Evolutionary conservation across 73 alveolate species (phyloP).

Genomic region (Blepharisma stoltei): DNA sequence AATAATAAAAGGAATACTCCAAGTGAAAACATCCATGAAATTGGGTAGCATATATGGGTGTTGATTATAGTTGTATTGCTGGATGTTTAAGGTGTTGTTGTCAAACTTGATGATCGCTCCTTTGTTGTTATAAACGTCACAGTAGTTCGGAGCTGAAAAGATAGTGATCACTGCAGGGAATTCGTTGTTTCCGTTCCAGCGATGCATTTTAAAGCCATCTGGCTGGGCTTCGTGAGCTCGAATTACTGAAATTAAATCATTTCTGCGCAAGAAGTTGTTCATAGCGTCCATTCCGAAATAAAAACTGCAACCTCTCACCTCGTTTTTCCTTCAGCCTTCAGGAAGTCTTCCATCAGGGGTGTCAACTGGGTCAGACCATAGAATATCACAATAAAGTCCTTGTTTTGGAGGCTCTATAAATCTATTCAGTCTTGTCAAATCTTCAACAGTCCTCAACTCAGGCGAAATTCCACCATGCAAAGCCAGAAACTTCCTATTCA

Average conservation of each 20-base stretch:
- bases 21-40: constrained; percentile 70
- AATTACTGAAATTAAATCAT: constrained; percentile 47
- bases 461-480: constrained; percentile 94
- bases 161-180: constrained; percentile 78
- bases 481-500: constrained; percentile 68
- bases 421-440: constrained; percentile 54
- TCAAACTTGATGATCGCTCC: constrained; percentile 74
- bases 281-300: constrained; percentile 69
- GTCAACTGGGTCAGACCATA: constrained; percentile 79
- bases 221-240: constrained; percentile 91
- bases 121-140: constrained; percentile 76
- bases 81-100: constrained; percentile 73
- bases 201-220: constrained; percentile 69
- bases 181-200: constrained; percentile 16
- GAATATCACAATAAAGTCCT: constrained; percentile 72
- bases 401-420: constrained; percentile 72
- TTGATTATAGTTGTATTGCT: constrained; percentile 63
- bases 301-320: constrained; percentile 93
- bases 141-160: constrained; percentile 41
- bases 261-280: constrained; percentile 56
- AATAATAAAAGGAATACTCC: constrained; percentile 77
- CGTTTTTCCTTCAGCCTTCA: constrained; percentile 35
- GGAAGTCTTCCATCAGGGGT: constrained; percentile 45
- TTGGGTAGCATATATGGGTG: constrained; percentile 82
- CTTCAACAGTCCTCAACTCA: constrained; percentile 54